Conservation (phyloP, 163 green algal species). For the Scenedesmus sp. region DNA sequence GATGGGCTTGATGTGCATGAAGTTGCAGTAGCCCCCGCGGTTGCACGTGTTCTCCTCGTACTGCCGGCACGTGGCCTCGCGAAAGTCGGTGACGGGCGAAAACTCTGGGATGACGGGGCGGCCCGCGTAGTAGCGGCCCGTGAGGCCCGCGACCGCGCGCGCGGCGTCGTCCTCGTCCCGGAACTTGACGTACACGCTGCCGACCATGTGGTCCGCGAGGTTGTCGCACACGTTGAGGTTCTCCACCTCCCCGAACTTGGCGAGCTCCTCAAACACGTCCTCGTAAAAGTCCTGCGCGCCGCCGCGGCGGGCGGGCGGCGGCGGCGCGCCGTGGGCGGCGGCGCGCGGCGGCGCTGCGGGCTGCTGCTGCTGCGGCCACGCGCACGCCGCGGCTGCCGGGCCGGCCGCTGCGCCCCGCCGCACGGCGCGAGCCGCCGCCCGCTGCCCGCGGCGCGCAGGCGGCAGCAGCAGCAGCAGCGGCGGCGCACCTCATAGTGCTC, state of each 20-base stretch:
- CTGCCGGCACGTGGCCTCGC: constrained; percentile 97
- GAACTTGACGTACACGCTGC: constrained; percentile 90
- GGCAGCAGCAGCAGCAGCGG: not conserved
- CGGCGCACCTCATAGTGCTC: constrained; percentile 89
- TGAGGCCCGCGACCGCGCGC: constrained; percentile 72
- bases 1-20: constrained; percentile 99
- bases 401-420: constrained; percentile 9
- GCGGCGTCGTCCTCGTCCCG: constrained; percentile 91
- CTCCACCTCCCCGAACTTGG: constrained; percentile 94
- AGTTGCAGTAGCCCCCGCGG: constrained; percentile 99
- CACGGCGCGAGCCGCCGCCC: not conserved
- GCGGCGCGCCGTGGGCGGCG: too few relatives aligned
- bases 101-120: constrained; percentile 95
- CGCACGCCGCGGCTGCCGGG: not conserved
- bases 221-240: constrained; percentile 99
- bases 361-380: not conserved
- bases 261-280: constrained; percentile 98
- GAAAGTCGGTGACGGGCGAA: constrained; percentile 98
- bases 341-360: not conserved
- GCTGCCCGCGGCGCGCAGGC: not conserved
- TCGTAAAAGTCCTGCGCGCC: constrained; percentile 96
- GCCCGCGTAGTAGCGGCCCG: constrained; percentile 93
- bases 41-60: constrained; percentile 99
- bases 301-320: not conserved
- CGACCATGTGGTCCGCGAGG: constrained; percentile 97